phyloP scores from a whole-genome alignment of 179 eudicot species.

The Spinacia oleracea region DNA sequence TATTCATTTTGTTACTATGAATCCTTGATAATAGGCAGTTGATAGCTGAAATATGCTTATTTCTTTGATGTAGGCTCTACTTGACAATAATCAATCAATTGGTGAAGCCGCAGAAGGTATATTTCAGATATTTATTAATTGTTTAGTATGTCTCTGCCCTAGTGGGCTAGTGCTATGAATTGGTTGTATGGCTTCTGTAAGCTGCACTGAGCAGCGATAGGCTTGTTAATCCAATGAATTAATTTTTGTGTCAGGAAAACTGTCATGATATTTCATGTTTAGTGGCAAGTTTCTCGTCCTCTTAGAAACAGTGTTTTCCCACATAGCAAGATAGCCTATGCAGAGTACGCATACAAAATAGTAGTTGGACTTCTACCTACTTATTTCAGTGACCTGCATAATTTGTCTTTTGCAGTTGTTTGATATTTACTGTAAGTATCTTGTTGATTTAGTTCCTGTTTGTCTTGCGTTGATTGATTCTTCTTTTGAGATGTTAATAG shows the following conservation, averaged over 20 bases:
- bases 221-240: background rate
- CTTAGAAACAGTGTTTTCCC: background rate
- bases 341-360: background rate
- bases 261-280: slow-evolving; percentile 6
- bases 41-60: background rate
- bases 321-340: background rate
- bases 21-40: background rate
- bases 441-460: background rate
- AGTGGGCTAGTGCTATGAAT: background rate
- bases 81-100: slow-evolving; percentile 74
- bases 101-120: slow-evolving; percentile 65
- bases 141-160: background rate
- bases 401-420: background rate
- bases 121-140: slow-evolving; percentile 5
- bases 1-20: slow-evolving; percentile 2
- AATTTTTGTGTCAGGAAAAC: background rate
- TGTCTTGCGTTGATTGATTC: background rate
- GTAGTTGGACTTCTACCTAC: background rate
- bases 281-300: background rate
- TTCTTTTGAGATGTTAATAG: background rate
- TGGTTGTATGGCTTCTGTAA: background rate
- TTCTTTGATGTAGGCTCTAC: slow-evolving; percentile 55
- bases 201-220: background rate
- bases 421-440: background rate
- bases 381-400: background rate